phyloP scores from a whole-genome alignment of 1,284 basidiomycete species.

The Melampsora abietis-canadensis region DNA sequence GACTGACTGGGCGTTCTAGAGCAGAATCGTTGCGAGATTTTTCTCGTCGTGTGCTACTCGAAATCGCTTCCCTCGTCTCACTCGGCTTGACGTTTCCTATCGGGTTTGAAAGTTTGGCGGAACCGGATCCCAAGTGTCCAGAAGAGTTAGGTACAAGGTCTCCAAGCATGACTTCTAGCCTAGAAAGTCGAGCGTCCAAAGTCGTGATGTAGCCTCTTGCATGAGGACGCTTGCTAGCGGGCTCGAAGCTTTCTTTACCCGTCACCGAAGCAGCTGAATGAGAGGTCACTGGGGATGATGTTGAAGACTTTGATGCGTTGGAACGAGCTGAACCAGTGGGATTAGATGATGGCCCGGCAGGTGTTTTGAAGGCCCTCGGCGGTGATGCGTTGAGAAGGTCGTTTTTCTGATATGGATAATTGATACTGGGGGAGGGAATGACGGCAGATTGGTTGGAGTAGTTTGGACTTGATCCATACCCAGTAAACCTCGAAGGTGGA shows the following conservation, averaged over 20 bases:
- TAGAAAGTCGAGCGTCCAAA: conserved; percentile 28
- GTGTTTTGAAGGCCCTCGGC: neutral
- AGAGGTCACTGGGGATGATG: neutral
- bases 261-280: neutral
- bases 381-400: neutral
- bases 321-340: neutral
- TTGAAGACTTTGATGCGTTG: neutral
- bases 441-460: neutral
- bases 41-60: neutral
- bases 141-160: conserved; percentile 16
- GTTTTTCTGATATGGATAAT: neutral
- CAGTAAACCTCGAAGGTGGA: neutral
- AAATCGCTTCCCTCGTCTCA: neutral
- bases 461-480: neutral
- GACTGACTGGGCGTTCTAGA: conserved; percentile 1
- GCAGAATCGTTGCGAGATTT: neutral
- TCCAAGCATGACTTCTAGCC: conserved; percentile 27
- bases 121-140: neutral
- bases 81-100: neutral
- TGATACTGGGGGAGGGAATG: neutral
- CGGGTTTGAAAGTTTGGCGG: neutral
- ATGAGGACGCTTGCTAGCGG: neutral
- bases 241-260: conserved; percentile 2
- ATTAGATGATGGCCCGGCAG: neutral
- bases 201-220: conserved; percentile 25